Evolutionary conservation across 495 filamentous ascomycete species (phyloP), one percentile per base, ranked within the genome.

Genomic region (Xylaria palmicola): DNA sequence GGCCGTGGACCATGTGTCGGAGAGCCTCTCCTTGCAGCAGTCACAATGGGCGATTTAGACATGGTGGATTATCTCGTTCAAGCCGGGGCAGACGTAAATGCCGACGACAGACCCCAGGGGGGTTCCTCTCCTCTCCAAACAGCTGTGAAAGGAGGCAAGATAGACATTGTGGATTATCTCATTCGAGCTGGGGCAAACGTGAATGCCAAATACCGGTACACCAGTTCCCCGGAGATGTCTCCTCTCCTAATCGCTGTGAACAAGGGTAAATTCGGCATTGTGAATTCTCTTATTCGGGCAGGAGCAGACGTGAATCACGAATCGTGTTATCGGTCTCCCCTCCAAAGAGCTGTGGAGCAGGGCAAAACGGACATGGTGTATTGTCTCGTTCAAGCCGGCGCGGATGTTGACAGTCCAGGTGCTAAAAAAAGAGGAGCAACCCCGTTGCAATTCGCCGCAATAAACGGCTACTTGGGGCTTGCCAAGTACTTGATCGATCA

Each of bases 391-490:
- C 44, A 62, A 40, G 59, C 62, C 40, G 67, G 64, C 4, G 71
- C 71, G 29, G 63, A 74, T 8, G 62, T 69, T 15, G 72, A 79
- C 56, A 62, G 58, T 5, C 48, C 57, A 8, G 56, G 72, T 6
- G 67, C 65, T 4, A 27, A 55, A 7, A 47, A 59, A 15, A 26
- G 49, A 2, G 76, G 76, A n/a, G 61, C 64, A 27, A 76, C 75
- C 24, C 68, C 72, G 2, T 68, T 77, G 29, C 74, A 77, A 68
- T 64, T 68, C 9, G 73, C 72, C 24, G 66, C 68, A 17, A 69
- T 69, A 29, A 57, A 56, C 0, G 70, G 73, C 4, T 56, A 65
- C 29, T 20, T 71, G 3, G 54, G 65, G 10, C 62, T 70, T 22
- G 65, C 59, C 0, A 53, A 52, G 29, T 62, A 27, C 12, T 62